A percentile compares a stretch with the other conserved stretches of the same genome.
Evolutionary conservation across 257 asterid genomes (phyloP).

Genomic region (Scutellaria barbata): DNA sequence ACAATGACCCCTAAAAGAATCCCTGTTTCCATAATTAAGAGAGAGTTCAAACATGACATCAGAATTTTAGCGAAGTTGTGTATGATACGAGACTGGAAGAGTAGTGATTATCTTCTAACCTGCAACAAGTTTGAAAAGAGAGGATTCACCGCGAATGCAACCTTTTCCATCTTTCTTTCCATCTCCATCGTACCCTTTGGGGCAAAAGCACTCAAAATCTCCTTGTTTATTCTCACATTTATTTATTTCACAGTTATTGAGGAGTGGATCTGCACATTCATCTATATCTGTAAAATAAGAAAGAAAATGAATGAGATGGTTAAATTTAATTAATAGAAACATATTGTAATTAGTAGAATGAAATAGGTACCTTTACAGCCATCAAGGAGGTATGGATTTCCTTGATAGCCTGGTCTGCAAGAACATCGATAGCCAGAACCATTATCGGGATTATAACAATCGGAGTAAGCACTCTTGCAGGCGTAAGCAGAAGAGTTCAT

Average conservation of each 20-base stretch:
- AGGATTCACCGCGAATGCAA: conserved; percentile 34
- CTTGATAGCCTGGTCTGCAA: conserved; percentile 45
- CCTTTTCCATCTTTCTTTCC: conserved; percentile 35
- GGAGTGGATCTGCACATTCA: conserved; percentile 41
- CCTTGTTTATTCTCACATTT: conserved; percentile 35
- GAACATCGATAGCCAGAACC: conserved; percentile 49
- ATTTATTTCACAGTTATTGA: conserved; percentile 30
- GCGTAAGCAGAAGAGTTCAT: conserved; percentile 34
- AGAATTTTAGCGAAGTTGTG: no score
- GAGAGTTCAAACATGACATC: not conserved
- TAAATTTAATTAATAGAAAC: no score
- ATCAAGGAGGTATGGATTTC: conserved; percentile 46
- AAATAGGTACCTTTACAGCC: conserved; percentile 45
- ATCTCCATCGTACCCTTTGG: conserved; percentile 40
- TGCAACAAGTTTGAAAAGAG: conserved; percentile 29
- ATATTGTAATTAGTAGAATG: no score
- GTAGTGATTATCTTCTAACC: conserved; percentile 8
- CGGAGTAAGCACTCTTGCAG: conserved; percentile 33
- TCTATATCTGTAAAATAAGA: conserved; percentile 42
- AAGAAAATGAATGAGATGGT: not conserved
- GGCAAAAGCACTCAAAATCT: conserved; percentile 38
- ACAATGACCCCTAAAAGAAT: conserved; percentile 23
- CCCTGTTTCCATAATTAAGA: conserved; percentile 7
- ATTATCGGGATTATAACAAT: conserved; percentile 28
- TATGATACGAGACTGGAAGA: no score